Evolutionary conservation across 179 eudicot genomes (phyloP).

Genomic region (Drosera spatulata): DNA sequence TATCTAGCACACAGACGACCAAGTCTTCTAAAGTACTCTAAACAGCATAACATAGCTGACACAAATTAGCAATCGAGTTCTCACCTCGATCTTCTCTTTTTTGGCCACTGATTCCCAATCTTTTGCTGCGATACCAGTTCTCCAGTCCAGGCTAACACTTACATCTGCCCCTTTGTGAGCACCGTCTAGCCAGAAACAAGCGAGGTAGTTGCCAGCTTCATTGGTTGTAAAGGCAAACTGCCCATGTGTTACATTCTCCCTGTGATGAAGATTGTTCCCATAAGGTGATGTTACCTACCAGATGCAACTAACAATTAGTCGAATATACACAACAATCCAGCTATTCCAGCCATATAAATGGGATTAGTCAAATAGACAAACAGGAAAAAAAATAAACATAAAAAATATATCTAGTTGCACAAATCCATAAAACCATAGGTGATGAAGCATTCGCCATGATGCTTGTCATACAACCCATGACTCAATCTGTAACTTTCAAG

Average conservation of each 20-base stretch:
- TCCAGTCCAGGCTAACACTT: slow-evolving; percentile 67
- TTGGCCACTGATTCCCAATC: slow-evolving; percentile 48
- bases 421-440: too few relatives aligned
- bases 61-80: slow-evolving; percentile 56
- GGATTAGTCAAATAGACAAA: too few relatives aligned
- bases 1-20: too few relatives aligned
- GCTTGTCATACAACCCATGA: too few relatives aligned
- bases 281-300: slow-evolving; percentile 63
- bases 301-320: not conserved
- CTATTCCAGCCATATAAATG: too few relatives aligned
- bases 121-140: slow-evolving; percentile 71
- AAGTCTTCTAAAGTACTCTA: too few relatives aligned
- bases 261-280: slow-evolving; percentile 38
- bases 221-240: slow-evolving; percentile 62
- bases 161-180: slow-evolving; percentile 15
- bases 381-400: too few relatives aligned
- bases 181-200: slow-evolving; percentile 47
- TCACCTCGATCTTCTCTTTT: slow-evolving; percentile 44
- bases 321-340: too few relatives aligned
- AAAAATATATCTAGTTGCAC: too few relatives aligned
- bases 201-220: slow-evolving; percentile 52
- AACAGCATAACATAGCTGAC: too few relatives aligned
- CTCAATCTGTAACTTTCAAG: too few relatives aligned
- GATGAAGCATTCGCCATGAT: too few relatives aligned
- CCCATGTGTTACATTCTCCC: slow-evolving; percentile 45